phyloP scores from a whole-genome alignment of 2,329 filamentous ascomycete genomes.

The Raffaelea ambrosiae region DNA sequence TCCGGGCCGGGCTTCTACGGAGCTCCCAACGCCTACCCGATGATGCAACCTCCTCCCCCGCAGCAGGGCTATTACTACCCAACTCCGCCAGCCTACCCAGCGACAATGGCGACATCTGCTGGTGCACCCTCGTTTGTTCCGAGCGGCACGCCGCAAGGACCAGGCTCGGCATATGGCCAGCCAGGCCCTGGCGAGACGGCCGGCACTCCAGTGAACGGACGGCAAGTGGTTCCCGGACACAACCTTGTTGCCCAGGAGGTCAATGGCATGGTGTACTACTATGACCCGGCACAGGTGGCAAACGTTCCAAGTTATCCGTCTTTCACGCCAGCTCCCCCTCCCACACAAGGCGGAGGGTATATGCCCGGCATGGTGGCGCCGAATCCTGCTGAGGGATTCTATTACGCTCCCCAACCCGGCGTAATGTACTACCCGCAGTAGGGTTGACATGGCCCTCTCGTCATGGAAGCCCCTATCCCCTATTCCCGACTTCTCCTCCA shows the following conservation, averaged over 20 bases:
- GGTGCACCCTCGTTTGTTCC: slow-evolving; percentile 50
- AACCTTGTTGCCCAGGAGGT: slow-evolving; percentile 71
- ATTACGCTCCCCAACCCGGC: slow-evolving; percentile 52
- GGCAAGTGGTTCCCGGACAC: slow-evolving; percentile 45
- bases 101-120: slow-evolving; percentile 22
- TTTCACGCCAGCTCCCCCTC: slow-evolving; percentile 30
- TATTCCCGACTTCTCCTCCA: no score
- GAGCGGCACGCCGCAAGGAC: slow-evolving; percentile 34
- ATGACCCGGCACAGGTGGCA: slow-evolving; percentile 67
- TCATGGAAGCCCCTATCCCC: no score
- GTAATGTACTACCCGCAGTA: slow-evolving; percentile 54
- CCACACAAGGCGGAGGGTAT: slow-evolving; percentile 38
- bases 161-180: slow-evolving; percentile 20
- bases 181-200: slow-evolving; percentile 30
- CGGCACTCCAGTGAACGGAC: slow-evolving; percentile 22
- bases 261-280: slow-evolving; percentile 96
- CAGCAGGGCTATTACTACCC: slow-evolving; percentile 26
- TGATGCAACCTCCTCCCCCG: slow-evolving; percentile 49
- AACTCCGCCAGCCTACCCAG: slow-evolving; percentile 15
- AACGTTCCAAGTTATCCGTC: slow-evolving; percentile 39
- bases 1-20: slow-evolving; percentile 36
- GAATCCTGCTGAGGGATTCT: slow-evolving; percentile 56
- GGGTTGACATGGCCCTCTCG: no score
- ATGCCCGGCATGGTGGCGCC: slow-evolving; percentile 62
- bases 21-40: slow-evolving; percentile 39